Percentiles rank a stretch among this genome's conserved stretches.
Evolutionary conservation across 2,329 filamentous ascomycete species (phyloP).

Genomic region (Dichotomopilus funicola): DNA sequence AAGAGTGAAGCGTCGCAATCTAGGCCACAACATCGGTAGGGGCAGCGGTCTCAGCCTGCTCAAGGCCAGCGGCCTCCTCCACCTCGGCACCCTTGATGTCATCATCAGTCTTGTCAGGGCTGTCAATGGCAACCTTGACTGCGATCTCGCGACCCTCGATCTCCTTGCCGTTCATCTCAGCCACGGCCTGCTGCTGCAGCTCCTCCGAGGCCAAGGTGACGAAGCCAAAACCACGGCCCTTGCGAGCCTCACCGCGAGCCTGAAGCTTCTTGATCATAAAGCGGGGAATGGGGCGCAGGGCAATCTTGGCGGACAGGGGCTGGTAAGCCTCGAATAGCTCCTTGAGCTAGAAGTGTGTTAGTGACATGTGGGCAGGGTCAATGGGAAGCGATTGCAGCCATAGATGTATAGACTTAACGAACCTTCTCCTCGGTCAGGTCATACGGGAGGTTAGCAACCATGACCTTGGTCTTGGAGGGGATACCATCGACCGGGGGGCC

Average conservation of each 20-base stretch:
- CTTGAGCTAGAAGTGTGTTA: constrained; percentile 63
- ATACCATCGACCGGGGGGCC: constrained; percentile 96
- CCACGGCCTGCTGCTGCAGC: constrained; percentile 91
- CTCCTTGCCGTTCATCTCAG: constrained; percentile 99
- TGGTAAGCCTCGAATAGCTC: constrained; percentile 92
- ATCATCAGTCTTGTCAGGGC: constrained; percentile 90
- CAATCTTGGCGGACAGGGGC: constrained; percentile 94
- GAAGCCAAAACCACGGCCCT: constrained; percentile 98
- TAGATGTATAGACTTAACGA: constrained; percentile 27
- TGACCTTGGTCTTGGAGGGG: constrained; percentile 99
- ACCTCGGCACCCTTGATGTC: constrained; percentile 58
- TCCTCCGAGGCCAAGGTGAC: constrained; percentile 94
- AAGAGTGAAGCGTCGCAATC: constrained; percentile 15
- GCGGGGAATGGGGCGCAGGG: constrained; percentile 92
- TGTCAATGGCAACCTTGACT: constrained; percentile 99
- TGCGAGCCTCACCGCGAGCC: constrained; percentile 94
- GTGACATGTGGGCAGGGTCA: neutral
- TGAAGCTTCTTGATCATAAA: constrained; percentile 99
- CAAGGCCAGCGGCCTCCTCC: constrained; percentile 30
- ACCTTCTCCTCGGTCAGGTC: constrained; percentile 97
- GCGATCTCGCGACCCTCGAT: constrained; percentile 98
- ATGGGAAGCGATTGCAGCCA: neutral
- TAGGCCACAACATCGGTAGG: constrained; percentile 24
- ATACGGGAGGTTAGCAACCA: constrained; percentile 99
- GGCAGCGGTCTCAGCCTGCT: constrained; percentile 20